Evolutionary conservation across 192 early-diverging fungal species (phyloP).

Genomic region (Gryganskiella cystojenkinii): DNA sequence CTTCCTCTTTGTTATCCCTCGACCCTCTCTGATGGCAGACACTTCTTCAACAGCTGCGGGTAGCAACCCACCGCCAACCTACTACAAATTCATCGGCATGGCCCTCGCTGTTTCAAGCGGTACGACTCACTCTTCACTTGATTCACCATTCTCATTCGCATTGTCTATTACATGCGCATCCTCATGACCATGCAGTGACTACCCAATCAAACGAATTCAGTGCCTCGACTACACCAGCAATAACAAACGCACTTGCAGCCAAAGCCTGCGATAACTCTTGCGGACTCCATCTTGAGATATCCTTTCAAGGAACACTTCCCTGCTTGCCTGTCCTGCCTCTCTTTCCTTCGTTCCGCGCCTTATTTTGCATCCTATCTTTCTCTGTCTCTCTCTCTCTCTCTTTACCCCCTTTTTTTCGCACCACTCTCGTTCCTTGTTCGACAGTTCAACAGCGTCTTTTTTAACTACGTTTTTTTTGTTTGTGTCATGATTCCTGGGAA

Average conservation of each 20-base stretch:
- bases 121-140: conserved; percentile 29
- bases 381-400: not conserved
- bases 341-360: too few species aligned
- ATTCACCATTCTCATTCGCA: not conserved
- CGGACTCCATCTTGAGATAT: too few species aligned
- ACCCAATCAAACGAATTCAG: too few species aligned
- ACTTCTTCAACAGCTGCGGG: not conserved
- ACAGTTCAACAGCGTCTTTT: too few species aligned
- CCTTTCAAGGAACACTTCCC: too few species aligned
- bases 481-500: not conserved
- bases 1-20: not conserved
- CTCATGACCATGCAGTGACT: not conserved
- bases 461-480: not conserved
- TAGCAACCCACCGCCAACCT: conserved; percentile 31
- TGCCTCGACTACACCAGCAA: too few species aligned
- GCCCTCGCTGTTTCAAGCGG: conserved; percentile 77
- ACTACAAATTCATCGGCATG: conserved; percentile 86
- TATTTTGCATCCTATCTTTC: not conserved
- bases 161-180: not conserved
- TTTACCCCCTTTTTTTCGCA: not conserved
- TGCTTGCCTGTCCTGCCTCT: too few species aligned
- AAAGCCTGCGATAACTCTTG: too few species aligned
- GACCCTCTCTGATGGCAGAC: not conserved
- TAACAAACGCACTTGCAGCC: too few species aligned
- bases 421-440: not conserved